These are phyloP conservation scores for Onygenales sp. DNA, from an alignment of 2,329 filamentous ascomycete genomes.

Conservation along the genomic window DNA sequence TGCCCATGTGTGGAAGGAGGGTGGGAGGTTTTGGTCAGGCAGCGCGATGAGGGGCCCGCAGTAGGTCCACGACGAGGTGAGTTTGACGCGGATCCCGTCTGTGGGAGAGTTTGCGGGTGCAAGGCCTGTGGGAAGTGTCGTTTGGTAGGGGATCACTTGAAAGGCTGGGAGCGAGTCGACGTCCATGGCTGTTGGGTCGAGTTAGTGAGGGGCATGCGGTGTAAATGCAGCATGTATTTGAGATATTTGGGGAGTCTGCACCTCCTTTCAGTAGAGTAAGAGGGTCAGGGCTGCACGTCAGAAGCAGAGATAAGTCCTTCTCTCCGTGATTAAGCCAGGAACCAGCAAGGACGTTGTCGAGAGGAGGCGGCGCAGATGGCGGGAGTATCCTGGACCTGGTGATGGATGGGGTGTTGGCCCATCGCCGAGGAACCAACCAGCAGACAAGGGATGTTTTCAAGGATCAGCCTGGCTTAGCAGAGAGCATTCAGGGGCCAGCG, in stretches of 20 bases:
- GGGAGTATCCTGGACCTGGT: neutral
- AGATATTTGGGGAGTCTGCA: too few species aligned
- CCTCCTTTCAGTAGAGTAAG: too few species aligned
- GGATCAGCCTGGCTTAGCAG: neutral
- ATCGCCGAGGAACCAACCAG: neutral
- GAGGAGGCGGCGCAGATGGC: neutral
- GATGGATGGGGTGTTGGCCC: neutral
- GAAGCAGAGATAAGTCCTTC: too few species aligned
- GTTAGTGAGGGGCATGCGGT: too few species aligned
- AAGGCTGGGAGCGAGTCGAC: slow-evolving; percentile 13
- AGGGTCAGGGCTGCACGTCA: too few species aligned
- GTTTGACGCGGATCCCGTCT: slow-evolving; percentile 7
- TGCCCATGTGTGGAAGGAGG: slow-evolving; percentile 33
- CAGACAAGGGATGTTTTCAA: neutral
- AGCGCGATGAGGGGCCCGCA: slow-evolving; percentile 32
- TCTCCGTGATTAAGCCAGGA: too few species aligned
- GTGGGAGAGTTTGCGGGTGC: neutral
- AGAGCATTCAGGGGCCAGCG: neutral
- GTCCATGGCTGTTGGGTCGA: slow-evolving; percentile 9
- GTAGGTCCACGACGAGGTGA: slow-evolving; percentile 35
- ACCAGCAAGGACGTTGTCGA: neutral
- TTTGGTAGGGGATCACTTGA: slow-evolving; percentile 11
- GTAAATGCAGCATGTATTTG: too few species aligned
- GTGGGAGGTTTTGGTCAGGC: slow-evolving; percentile 19
- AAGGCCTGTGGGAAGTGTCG: neutral